Evolutionary conservation across 192 early-diverging fungal species (phyloP).

Genomic region (Coemansia sp.): DNA sequence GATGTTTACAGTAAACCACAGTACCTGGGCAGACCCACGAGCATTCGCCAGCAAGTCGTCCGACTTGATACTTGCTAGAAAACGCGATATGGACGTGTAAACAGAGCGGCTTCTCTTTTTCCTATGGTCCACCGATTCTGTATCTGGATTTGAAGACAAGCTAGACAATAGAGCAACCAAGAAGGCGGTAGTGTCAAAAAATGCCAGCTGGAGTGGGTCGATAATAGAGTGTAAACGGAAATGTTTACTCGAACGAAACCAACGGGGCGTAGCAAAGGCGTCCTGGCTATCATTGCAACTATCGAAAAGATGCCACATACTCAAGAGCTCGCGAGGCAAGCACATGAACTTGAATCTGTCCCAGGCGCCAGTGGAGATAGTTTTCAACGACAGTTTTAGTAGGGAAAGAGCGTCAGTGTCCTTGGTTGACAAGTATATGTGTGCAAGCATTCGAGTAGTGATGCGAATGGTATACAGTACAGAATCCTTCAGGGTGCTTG

Average conservation of each 20-base stretch:
- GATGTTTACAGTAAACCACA: constrained; percentile 37
- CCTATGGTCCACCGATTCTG: constrained; percentile 12
- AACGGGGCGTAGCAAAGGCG: background rate
- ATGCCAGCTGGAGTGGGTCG: constrained; percentile 27
- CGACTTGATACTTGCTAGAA: constrained; percentile 23
- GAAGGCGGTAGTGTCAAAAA: constrained; percentile 45
- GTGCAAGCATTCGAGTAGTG: constrained; percentile 24
- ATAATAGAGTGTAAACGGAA: constrained; percentile 15
- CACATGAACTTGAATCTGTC: constrained; percentile 43
- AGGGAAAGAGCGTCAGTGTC: constrained; percentile 14
- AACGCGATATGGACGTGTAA: constrained; percentile 34
- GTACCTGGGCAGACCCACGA: constrained; percentile 40
- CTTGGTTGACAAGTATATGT: background rate
- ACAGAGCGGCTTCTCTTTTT: constrained; percentile 25
- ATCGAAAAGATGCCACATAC: constrained; percentile 26
- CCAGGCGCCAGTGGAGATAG: constrained; percentile 38
- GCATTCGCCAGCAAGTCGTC: constrained; percentile 20
- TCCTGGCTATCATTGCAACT: background rate
- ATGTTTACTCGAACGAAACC: constrained; percentile 6
- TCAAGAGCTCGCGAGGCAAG: constrained; percentile 37
- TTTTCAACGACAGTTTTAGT: constrained; percentile 37
- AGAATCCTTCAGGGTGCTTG: constrained; percentile 19
- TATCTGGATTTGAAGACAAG: background rate
- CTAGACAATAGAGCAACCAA: constrained; percentile 20
- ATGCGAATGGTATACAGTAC: constrained; percentile 38